Conservation (phyloP, 129 eudicot genomes). For the Helianthus tuberosus region DNA sequence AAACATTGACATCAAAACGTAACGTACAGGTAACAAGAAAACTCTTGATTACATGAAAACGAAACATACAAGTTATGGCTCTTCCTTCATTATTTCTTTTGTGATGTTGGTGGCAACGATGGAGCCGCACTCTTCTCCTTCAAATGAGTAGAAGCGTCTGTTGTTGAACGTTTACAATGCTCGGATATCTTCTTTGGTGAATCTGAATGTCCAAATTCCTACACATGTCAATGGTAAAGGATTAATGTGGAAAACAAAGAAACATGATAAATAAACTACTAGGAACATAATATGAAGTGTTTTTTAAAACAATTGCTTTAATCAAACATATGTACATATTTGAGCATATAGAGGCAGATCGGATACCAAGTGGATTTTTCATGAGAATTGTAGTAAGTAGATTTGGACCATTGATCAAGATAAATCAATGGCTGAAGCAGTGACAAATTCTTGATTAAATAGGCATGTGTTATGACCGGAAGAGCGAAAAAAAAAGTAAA, state of each 20-base stretch:
- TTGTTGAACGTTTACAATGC: conserved; percentile 27
- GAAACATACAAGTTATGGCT: conserved; percentile 27
- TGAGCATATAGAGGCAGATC: too few relatives aligned
- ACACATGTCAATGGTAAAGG: background rate
- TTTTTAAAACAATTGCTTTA: background rate
- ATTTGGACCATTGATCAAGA: too few relatives aligned
- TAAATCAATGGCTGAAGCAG: too few relatives aligned
- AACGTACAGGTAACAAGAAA: conserved; percentile 26
- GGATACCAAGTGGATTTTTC: too few relatives aligned
- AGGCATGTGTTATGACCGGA: too few relatives aligned
- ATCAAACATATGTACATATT: background rate
- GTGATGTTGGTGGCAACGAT: conserved; percentile 48
- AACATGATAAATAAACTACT: too few relatives aligned
- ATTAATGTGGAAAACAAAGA: background rate
- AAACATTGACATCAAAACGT: conserved; percentile 19
- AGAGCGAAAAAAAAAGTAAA: too few relatives aligned
- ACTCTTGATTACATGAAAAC: conserved; percentile 19
- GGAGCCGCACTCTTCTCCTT: conserved; percentile 33
- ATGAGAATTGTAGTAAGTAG: too few relatives aligned
- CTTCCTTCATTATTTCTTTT: conserved; percentile 45
- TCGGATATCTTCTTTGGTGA: conserved; percentile 25
- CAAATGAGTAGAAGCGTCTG: conserved; percentile 16
- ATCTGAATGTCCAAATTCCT: conserved; percentile 26
- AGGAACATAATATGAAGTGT: background rate
- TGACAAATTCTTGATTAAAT: too few relatives aligned